Base-by-base conservation (phyloP, 768 basidiomycete genomes). In the Suillus subalutaceus region DNA sequence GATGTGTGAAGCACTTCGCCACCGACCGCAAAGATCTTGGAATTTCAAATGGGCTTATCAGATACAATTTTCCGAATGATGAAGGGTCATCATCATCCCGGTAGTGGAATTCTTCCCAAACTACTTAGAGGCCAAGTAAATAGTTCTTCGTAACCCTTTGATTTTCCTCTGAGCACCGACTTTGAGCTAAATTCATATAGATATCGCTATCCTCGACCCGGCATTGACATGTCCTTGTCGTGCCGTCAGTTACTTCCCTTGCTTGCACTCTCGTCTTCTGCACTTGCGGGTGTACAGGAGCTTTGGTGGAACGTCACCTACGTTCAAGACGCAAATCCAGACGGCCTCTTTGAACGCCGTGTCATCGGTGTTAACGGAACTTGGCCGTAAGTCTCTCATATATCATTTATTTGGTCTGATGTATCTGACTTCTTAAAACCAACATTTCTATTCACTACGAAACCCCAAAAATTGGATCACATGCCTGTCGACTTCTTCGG, bases 251-350 rank as follows among this genome's bases (percentile, higher is more conserved):
- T 67, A 16, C 7, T 72, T 12, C 68, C 72, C 13, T 63, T 82
- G 53, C 63, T 69, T 18, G 13, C 63, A 0, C 30, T 66, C 12
- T 75, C 80, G 46, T 68, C 80, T 4, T 76, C 81, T 40, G 84
- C 75, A n/a, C 71, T 86, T 18, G 91, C 88, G n/a, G 90, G 84
- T 32, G 81, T 91, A 18, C 83, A 88, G 2, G 92, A 94, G 71
- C 65, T 87, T 18, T 94, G 92, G 92, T 96, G 95, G 95, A 91
- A 97, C 75, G 84, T 98, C 77, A 91, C 94, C 59, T 96, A 93
- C 67, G 89, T 93, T 63, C 77, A 88, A 32, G 78, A 88, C 66
- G 91, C 86, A 57, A 93, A 90, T 77, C 97, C 97, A 2, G 95
- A 97, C 73, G 93, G 92, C 6, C 86, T 95, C 62, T 86, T 80